Conservation (phyloP, 345 rosid species). For the Brassica rapa region DNA sequence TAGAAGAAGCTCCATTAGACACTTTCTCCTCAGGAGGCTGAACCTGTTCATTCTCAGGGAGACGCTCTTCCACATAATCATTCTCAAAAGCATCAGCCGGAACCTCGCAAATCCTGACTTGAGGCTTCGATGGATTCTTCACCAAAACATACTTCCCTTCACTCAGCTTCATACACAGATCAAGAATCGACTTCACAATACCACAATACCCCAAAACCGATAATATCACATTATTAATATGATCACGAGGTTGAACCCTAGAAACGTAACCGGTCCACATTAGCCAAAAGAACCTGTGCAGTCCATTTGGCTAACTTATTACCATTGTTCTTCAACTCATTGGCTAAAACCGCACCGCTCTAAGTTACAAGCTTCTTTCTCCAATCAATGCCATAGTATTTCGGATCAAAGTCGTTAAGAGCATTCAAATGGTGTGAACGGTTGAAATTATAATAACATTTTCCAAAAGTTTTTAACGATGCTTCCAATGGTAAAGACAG, state of each 20-base stretch:
- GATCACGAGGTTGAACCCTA: conserved; percentile 96
- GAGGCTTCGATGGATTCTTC: conserved; percentile 92
- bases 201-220: conserved; percentile 97
- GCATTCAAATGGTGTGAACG: conserved; percentile 32
- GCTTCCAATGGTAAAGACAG: too few relatives aligned
- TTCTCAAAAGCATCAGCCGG: conserved; percentile 96
- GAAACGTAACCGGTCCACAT: conserved; percentile 94
- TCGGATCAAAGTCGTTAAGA: conserved; percentile 96
- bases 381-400: conserved; percentile 94
- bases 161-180: conserved; percentile 72
- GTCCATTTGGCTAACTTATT: conserved; percentile 98
- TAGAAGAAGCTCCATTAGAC: conserved; percentile 30
- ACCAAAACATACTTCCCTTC: conserved; percentile 68
- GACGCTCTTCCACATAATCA: conserved; percentile 90
- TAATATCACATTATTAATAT: conserved; percentile 85
- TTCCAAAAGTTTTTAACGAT: too few relatives aligned
- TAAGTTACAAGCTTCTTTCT: conserved; percentile 97
- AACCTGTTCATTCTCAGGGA: conserved; percentile 48
- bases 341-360: conserved; percentile 94
- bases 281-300: conserved; percentile 81
- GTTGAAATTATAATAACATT: too few relatives aligned
- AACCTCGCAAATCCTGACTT: conserved; percentile 92
- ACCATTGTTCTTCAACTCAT: conserved; percentile 92
- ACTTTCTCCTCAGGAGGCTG: conserved; percentile 69
- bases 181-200: conserved; percentile 86